Evolutionary conservation across 345 rosid genomes (phyloP).

Genomic region (Populus alba): DNA sequence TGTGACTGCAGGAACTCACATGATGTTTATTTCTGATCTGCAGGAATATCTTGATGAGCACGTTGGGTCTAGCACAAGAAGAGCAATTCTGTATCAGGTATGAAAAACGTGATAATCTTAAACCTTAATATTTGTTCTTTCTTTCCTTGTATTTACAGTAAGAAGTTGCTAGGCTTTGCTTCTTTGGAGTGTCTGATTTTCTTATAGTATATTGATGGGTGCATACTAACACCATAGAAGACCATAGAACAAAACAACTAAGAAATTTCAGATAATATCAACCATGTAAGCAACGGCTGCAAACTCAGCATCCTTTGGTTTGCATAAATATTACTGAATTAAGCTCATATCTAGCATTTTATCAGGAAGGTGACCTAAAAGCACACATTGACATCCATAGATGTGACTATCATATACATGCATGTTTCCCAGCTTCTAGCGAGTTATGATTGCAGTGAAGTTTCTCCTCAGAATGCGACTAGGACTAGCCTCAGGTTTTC

Average conservation of each 20-base stretch:
- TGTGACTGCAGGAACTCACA: neutral
- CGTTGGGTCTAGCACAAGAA: constrained; percentile 59
- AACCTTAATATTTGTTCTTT: neutral
- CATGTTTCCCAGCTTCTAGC: neutral
- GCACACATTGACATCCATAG: neutral
- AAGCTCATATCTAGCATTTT: neutral
- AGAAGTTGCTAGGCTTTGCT: neutral
- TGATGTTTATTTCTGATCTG: constrained; percentile 16
- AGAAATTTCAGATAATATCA: neutral
- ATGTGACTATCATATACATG: neutral
- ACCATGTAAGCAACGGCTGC: neutral
- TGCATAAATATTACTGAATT: neutral
- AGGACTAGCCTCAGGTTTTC: neutral
- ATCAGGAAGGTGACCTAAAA: neutral
- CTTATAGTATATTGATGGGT: neutral
- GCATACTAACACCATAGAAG: neutral
- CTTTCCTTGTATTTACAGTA: neutral
- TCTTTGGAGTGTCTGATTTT: neutral
- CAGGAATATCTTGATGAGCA: constrained; percentile 80
- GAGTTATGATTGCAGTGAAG: neutral
- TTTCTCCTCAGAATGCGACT: neutral
- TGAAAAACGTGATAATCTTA: constrained; percentile 14
- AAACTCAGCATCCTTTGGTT: neutral
- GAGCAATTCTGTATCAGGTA: constrained; percentile 75
- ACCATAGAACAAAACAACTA: neutral